Evolutionary conservation across 768 basidiomycete species (phyloP), one percentile per base, ranked within the genome.

Genomic region (Sporobolomyces phaffii): DNA sequence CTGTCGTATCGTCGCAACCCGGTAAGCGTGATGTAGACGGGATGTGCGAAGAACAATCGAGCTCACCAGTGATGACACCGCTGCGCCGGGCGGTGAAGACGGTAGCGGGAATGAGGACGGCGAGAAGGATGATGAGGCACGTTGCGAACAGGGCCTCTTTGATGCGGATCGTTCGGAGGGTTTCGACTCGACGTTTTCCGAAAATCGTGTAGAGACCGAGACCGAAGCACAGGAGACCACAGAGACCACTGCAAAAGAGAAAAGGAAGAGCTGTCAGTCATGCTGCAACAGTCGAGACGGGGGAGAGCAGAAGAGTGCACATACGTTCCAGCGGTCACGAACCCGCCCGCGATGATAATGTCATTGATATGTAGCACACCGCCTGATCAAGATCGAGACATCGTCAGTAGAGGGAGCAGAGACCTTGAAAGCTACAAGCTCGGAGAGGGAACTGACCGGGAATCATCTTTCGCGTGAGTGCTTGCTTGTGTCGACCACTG

Each of bases 111-210:
- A 65, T 34, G 50, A 70, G 61, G 1, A 64, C 36, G 7, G 53
- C 69, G 29, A 70, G 6, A 20, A 62, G 50, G 57, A 70, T 33
- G 22, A 65, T 4, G 33, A 60, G n/a, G 44, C 40, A 28, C n/a
- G 63, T 33, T 20, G 2, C 60, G 24, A 62, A 70, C 0, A 50
- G n/a, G 33, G 34, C 69, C 51, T 70, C 69, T 56, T 70, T 70
- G 38, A 70, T 56, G 18, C 69, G 60, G 28, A 65, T 49, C 36
- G 64, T 43, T 43, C 38, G 59, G 31, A 70, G 51, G 44, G 69
- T 65, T 43, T 70, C 69, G 20, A 52, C 36, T 36, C 38, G 13
- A 31, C 53, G 60, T 6, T 61, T 61, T 8, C 50, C 43, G 38
- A 70, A 34, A 26, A 65, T 10, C 24, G 56, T 63, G 20, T 49